A percentile compares a stretch with the other conserved stretches of the same genome.
Evolutionary conservation across 768 basidiomycete genomes (phyloP).

Genomic region (Galerina sulciceps): DNA sequence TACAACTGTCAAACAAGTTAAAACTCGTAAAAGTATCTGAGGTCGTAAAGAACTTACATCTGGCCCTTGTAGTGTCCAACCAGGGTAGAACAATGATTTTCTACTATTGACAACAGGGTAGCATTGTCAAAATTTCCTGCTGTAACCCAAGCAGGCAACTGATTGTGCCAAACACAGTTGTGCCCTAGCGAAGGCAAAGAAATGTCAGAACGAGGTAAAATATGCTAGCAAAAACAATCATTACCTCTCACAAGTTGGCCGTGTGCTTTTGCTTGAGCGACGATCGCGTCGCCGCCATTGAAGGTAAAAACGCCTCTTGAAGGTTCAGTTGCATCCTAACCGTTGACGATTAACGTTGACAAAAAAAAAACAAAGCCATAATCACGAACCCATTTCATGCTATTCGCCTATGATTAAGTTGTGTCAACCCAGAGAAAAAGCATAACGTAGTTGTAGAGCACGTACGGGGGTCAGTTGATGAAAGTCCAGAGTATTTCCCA

Average conservation of each 20-base stretch:
- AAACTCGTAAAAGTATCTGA: background rate
- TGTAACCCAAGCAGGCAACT: conserved; percentile 56
- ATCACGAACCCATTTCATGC: conserved; percentile 57
- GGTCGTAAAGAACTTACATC: conserved; percentile 34
- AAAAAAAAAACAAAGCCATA: background rate
- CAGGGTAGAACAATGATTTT: conserved; percentile 51
- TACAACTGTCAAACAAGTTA: conserved; percentile 5
- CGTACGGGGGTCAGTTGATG: conserved; percentile 49
- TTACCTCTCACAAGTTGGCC: conserved; percentile 51
- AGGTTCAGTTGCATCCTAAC: conserved; percentile 57
- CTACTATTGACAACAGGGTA: conserved; percentile 46
- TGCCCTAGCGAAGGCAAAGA: conserved; percentile 30
- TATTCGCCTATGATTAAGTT: conserved; percentile 36
- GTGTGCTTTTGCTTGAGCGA: conserved; percentile 46
- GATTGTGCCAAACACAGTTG: conserved; percentile 55
- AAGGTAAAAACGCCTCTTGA: conserved; percentile 51
- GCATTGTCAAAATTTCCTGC: conserved; percentile 44
- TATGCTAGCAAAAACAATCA: background rate
- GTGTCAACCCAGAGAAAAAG: background rate
- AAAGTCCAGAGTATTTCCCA: conserved; percentile 44
- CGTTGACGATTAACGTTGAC: background rate
- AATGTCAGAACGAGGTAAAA: background rate
- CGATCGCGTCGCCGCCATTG: conserved; percentile 46
- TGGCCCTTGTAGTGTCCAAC: conserved; percentile 59
- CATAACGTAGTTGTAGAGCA: background rate